phyloP scores from a whole-genome alignment of 2,329 filamentous ascomycete genomes.

The Dactylellina parvicollis region DNA sequence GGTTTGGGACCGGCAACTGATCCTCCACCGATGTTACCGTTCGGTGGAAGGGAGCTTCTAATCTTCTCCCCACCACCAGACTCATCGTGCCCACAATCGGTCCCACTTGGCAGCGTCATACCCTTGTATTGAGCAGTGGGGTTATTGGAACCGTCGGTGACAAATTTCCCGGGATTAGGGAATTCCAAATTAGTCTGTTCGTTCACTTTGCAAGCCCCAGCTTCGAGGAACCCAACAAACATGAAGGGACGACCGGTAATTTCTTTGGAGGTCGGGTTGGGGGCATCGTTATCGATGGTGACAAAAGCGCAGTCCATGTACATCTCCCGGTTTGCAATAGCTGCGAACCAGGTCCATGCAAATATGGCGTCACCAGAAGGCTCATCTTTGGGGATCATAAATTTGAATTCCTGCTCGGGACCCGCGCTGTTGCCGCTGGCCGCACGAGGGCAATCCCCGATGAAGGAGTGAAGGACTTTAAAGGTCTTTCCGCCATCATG shows the following conservation, averaged over 20 bases:
- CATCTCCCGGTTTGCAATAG: conserved; percentile 80
- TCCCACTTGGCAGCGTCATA: conserved; percentile 18
- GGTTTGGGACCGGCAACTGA: conserved; percentile 21
- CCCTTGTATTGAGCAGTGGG: conserved; percentile 5
- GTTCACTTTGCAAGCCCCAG: conserved; percentile 8
- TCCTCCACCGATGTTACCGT: conserved; percentile 6
- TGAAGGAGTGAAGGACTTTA: conserved; percentile 88
- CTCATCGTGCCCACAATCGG: conserved; percentile 14
- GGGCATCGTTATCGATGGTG: conserved; percentile 66
- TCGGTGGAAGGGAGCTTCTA: background rate
- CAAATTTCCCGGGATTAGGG: conserved; percentile 29
- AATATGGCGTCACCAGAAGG: conserved; percentile 55
- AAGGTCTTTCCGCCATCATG: conserved; percentile 80
- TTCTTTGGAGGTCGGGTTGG: background rate
- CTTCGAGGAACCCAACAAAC: conserved; percentile 32
- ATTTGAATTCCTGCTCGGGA: conserved; percentile 76
- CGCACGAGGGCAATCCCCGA: conserved; percentile 80
- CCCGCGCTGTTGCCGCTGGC: conserved; percentile 63
- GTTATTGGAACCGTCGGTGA: conserved; percentile 24
- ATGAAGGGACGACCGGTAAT: conserved; percentile 16
- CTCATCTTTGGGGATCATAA: conserved; percentile 65
- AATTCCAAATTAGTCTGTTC: conserved; percentile 33
- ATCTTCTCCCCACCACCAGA: conserved; percentile 33
- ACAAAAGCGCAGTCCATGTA: conserved; percentile 87
- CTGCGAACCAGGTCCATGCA: conserved; percentile 77